Evolutionary conservation across 371 early-diverging fungal genomes (phyloP), one percentile per base, ranked within the genome.

Genomic region (Mucor velutinosus): DNA sequence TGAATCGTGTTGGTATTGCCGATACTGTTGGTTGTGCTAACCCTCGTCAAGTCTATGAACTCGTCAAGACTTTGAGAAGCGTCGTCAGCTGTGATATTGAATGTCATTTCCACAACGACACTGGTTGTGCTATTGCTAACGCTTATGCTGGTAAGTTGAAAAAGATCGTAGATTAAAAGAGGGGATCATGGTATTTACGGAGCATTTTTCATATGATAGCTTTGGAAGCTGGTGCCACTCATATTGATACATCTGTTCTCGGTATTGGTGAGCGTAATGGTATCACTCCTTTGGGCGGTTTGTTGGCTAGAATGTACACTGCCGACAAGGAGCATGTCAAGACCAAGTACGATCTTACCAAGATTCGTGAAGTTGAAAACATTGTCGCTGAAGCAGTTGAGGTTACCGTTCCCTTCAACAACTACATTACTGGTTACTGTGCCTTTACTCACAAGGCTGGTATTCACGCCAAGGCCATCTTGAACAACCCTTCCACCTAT

Each of bases 181-280:
- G 23, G 25, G 8, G 12, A 21, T 12, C 4, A 25, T 51, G 51
- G 25, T 19, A 51, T 51, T 51, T 51, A 51, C 51, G 25, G 51
- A 51, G 51, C 21, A 51, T 55, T 55, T 23, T 62, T 25, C 35
- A 57, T 6, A 15, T 21, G 66, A 30, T 53, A 79, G 93, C 97
- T 12, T 84, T 98, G 58, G 97, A 97, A 83, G 97, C 97, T 49
- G 98, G 98, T 51, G 97, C 97, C 17, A 98, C 98, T 2, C 98
- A 98, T 78, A 95, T 98, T 70, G 97, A 98, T 80, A 98, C 98
- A 10, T 95, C 95, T 6, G 95, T 98, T 6, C 87, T 98, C 64
- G 98, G 98, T 65, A 98, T 98, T 69, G 98, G 98, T 53, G 98
- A 98, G 83, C 93, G 98, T 62, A 98, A 98, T 76, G 98, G 98